Evolutionary conservation across 176 grass and related monocot species (phyloP).

Genomic region (Saccharum spontaneum): DNA sequence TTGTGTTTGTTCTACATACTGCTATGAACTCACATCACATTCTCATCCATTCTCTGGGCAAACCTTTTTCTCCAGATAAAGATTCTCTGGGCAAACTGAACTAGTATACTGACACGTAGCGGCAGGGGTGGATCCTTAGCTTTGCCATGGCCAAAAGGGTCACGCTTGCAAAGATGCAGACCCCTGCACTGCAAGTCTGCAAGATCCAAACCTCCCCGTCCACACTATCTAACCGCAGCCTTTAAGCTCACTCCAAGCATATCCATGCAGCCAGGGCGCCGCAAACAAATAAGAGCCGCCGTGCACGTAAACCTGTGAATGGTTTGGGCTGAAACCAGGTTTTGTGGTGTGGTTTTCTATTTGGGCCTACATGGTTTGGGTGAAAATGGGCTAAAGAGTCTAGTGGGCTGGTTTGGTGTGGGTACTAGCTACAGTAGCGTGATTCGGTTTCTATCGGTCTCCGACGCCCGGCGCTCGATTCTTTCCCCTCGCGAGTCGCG

Average conservation of each 20-base stretch:
- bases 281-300: not conserved
- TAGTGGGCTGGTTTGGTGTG: too few relatives aligned
- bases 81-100: not conserved
- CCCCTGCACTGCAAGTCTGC: not conserved
- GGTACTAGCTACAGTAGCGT: too few relatives aligned
- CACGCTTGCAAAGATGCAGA: not conserved
- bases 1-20: not conserved
- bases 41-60: not conserved
- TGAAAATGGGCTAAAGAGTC: too few relatives aligned
- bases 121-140: not conserved
- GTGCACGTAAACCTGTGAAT: too few relatives aligned
- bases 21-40: not conserved
- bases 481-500: too few relatives aligned
- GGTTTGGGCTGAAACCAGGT: too few relatives aligned
- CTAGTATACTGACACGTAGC: not conserved
- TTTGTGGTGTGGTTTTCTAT: too few relatives aligned
- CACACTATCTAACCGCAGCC: conserved; percentile 17
- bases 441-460: too few relatives aligned
- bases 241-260: conserved; percentile 44
- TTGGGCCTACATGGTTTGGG: too few relatives aligned
- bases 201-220: conserved; percentile 31
- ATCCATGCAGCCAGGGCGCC: not conserved
- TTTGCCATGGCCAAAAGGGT: conserved; percentile 17
- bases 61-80: not conserved
- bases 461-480: too few relatives aligned